Percentiles rank a stretch among this genome's conserved stretches.
Evolutionary conservation across 2,329 filamentous ascomycete species (phyloP).

Genomic region (Pseudogymnoascus sp.): DNA sequence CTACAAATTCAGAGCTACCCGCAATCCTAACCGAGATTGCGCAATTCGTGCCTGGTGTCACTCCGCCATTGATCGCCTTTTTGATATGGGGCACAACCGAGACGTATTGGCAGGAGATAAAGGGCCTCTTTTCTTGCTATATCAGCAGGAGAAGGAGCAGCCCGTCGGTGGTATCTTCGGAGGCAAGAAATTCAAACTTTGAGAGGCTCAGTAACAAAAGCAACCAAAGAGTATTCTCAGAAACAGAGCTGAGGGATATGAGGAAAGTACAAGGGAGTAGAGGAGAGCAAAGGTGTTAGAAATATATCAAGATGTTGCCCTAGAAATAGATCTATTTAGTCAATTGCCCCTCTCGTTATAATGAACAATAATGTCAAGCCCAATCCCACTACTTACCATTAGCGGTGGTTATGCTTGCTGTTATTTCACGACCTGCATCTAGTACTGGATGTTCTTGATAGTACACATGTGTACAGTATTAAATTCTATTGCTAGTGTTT

Average conservation of each 20-base stretch:
- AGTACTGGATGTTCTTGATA: neutral
- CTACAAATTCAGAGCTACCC: neutral
- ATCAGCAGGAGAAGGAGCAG: neutral
- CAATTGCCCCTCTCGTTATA: neutral
- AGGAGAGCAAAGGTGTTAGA: neutral
- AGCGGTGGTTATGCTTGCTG: neutral
- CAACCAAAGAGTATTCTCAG: neutral
- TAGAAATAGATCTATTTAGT: neutral
- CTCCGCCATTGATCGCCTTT: neutral
- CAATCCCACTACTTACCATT: neutral
- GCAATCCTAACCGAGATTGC: neutral
- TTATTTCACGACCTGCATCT: neutral
- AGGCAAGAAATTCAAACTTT: neutral
- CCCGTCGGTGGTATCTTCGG: neutral
- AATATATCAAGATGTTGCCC: neutral
- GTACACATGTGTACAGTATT: neutral
- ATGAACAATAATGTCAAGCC: too few species aligned
- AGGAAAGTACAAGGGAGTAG: neutral
- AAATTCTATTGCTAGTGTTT: neutral
- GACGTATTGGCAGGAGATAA: neutral
- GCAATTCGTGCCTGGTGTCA: slow-evolving; percentile 11
- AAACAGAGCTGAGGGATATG: neutral
- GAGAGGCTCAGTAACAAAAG: neutral
- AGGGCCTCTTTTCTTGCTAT: neutral
- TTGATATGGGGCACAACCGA: slow-evolving; percentile 11